Percentiles rank a stretch among this genome's conserved stretches.
Conservation (phyloP, 805 yeast species). For the Schwanniomyces yamadae region DNA sequence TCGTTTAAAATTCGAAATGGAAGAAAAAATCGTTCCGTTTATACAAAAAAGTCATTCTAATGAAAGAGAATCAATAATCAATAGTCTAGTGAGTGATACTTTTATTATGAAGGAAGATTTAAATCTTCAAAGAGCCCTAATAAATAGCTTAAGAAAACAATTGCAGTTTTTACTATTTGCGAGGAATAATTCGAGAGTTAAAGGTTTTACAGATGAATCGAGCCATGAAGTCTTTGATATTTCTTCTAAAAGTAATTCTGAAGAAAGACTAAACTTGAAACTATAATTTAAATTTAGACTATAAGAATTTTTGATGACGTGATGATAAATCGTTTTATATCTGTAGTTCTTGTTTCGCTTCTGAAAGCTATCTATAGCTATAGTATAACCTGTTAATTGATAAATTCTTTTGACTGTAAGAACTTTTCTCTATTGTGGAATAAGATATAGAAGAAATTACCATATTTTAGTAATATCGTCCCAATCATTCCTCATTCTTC, state of each 20-base stretch:
- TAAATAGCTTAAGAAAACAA: constrained; percentile 50
- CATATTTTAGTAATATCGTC: constrained; percentile 52
- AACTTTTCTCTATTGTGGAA: not conserved
- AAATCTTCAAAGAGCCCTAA: constrained; percentile 42
- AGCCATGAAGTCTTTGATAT: constrained; percentile 23
- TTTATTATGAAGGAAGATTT: constrained; percentile 47
- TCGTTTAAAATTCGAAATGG: constrained; percentile 41
- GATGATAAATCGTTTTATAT: no score
- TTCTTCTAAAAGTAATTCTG: constrained; percentile 29
- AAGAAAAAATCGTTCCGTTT: constrained; percentile 37
- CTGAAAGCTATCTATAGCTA: not conserved
- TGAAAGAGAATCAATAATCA: constrained; percentile 31
- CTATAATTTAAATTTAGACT: no score
- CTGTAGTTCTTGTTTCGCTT: no score
- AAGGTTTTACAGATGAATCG: not conserved
- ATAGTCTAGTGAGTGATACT: constrained; percentile 34
- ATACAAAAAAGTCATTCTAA: constrained; percentile 21
- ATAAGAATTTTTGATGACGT: no score
- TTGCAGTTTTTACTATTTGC: constrained; percentile 48
- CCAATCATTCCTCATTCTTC: constrained; percentile 68
- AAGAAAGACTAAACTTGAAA: constrained; percentile 36
- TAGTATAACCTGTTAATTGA: not conserved
- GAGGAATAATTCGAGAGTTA: constrained; percentile 27
- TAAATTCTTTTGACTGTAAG: not conserved
- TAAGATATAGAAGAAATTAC: constrained; percentile 35